Evolutionary conservation across 164 flowering plant genomes (phyloP).

Genomic region (Vitis rotundifolia): DNA sequence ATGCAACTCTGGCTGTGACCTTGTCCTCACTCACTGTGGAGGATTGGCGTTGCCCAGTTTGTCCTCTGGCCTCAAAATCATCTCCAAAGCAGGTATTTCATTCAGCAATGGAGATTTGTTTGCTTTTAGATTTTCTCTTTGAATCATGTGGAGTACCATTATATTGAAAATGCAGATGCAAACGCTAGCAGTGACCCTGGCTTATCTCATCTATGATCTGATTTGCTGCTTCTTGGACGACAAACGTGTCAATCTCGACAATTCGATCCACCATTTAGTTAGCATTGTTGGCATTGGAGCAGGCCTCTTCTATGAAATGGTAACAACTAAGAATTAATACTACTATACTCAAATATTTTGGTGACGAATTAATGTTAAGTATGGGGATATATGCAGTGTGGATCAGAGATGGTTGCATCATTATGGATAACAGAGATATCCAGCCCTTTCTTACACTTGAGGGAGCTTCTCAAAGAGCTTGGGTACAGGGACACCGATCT

Average conservation of each 20-base stretch:
- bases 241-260: slow-evolving; percentile 47
- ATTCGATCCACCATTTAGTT: slow-evolving; percentile 73
- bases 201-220: slow-evolving; percentile 80
- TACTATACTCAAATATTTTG: not conserved
- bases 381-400: slow-evolving; percentile 49
- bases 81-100: slow-evolving; percentile 62
- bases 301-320: slow-evolving; percentile 66
- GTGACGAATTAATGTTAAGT: not conserved
- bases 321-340: slow-evolving; percentile 9
- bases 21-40: slow-evolving; percentile 64
- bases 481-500: slow-evolving; percentile 82
- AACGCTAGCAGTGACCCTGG: slow-evolving; percentile 52
- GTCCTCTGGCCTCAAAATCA: slow-evolving; percentile 67
- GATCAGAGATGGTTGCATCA: slow-evolving; percentile 85
- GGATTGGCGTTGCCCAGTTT: slow-evolving; percentile 80
- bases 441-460: slow-evolving; percentile 83
- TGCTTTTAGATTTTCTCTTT: not conserved
- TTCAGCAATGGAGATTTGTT: not conserved
- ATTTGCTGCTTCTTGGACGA: slow-evolving; percentile 69
- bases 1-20: slow-evolving; percentile 64
- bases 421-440: slow-evolving; percentile 83
- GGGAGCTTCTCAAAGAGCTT: slow-evolving; percentile 91
- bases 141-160: not conserved
- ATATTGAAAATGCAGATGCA: slow-evolving; percentile 51
- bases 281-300: slow-evolving; percentile 77